phyloP scores from a whole-genome alignment of 169 alveolate species.

The Plasmodium knowlesi region DNA sequence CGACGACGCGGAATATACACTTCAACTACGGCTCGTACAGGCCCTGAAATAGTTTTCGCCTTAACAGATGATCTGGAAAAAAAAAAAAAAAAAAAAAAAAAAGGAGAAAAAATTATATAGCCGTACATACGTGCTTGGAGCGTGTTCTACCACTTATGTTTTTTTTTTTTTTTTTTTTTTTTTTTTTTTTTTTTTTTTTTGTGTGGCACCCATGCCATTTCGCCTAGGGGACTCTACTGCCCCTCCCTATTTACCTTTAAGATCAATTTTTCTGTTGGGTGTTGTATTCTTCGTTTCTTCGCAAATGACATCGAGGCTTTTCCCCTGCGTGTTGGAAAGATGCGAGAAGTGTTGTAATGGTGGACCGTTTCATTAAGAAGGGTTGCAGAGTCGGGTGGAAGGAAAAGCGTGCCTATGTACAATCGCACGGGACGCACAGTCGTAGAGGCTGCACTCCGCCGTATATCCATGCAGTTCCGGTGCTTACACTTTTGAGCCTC shows the following conservation, averaged over 20 bases:
- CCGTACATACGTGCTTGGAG: neutral
- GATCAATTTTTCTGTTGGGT: constrained; percentile 63
- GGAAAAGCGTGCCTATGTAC: too few species aligned
- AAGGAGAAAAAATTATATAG: neutral
- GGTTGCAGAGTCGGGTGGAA: neutral
- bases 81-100: neutral
- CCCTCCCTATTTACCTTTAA: constrained; percentile 25
- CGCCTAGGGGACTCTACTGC: neutral
- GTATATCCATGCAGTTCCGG: neutral
- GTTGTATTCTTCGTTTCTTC: constrained; percentile 54
- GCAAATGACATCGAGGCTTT: constrained; percentile 43
- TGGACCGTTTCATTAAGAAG: neutral
- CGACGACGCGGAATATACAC: neutral
- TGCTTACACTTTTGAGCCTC: constrained; percentile 38
- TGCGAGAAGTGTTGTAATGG: neutral
- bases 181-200: neutral
- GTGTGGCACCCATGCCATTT: neutral
- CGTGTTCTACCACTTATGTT: neutral
- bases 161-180: constrained; percentile 8
- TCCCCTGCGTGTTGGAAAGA: constrained; percentile 20
- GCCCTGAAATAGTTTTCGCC: constrained; percentile 58
- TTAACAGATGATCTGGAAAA: constrained; percentile 47
- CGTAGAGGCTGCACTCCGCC: neutral
- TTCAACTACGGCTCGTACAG: constrained; percentile 5
- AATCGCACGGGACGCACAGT: too few species aligned